phyloP scores from a whole-genome alignment of 1,139 yeast genomes.

The Kodamaea derodonti region DNA sequence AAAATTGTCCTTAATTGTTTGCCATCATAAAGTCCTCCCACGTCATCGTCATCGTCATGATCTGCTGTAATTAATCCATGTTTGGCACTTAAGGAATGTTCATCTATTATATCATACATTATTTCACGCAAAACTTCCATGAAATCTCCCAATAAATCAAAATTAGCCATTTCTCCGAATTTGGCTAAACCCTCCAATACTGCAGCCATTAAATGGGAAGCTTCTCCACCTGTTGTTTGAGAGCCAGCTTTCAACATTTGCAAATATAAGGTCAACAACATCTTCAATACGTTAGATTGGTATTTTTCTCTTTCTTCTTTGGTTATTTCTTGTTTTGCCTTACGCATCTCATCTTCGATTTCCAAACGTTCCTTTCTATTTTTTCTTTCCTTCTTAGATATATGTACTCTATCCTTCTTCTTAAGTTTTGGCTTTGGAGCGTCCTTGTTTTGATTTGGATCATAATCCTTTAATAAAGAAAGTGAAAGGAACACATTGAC shows the following conservation, averaged over 20 bases:
- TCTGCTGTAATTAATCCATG: conserved; percentile 8
- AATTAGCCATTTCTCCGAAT: conserved; percentile 88
- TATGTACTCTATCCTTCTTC: conserved; percentile 85
- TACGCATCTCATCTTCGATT: conserved; percentile 84
- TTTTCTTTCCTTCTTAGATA: conserved; percentile 84
- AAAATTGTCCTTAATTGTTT: conserved; percentile 63
- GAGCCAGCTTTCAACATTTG: conserved; percentile 62
- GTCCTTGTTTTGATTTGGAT: conserved; percentile 53
- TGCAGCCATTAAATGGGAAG: conserved; percentile 63
- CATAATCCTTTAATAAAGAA: conserved; percentile 75
- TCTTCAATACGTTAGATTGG: conserved; percentile 80
- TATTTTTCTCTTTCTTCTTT: conserved; percentile 80
- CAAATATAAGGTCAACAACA: conserved; percentile 67
- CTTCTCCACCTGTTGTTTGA: conserved; percentile 34
- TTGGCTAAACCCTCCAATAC: conserved; percentile 88
- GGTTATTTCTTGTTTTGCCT: conserved; percentile 83
- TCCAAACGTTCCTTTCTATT: conserved; percentile 80
- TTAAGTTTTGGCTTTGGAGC: conserved; percentile 50
- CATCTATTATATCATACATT: conserved; percentile 44
- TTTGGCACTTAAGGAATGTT: conserved; percentile 22
- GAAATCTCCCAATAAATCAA: conserved; percentile 89
- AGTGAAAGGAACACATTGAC: conserved; percentile 70
- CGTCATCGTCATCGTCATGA: conserved; percentile 20
- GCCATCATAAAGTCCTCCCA: conserved; percentile 31
- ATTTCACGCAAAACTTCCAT: conserved; percentile 84